phyloP scores from a whole-genome alignment of 441 rosid species.

The Gossypium laxum region DNA sequence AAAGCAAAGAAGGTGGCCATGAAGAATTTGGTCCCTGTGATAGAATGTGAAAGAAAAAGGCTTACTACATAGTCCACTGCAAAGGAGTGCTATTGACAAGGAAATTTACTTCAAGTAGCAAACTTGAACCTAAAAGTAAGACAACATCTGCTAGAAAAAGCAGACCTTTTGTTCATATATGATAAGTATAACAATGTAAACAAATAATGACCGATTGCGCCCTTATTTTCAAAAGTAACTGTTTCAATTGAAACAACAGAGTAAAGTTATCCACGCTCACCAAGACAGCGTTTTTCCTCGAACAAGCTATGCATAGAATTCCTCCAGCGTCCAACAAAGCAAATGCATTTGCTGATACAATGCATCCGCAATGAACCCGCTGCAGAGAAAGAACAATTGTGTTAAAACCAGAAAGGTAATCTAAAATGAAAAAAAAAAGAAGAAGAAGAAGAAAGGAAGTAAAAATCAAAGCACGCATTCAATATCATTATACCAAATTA shows the following conservation, averaged over 20 bases:
- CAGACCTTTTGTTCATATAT: neutral
- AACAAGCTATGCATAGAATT: conserved; percentile 68
- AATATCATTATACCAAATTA: conserved; percentile 5
- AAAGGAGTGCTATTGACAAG: conserved; percentile 5
- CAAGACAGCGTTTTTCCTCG: conserved; percentile 45
- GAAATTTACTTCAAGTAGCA: neutral
- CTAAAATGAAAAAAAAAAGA: neutral
- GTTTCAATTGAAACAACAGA: neutral
- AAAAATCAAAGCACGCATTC: conserved; percentile 6
- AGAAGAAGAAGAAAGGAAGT: neutral
- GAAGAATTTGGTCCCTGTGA: conserved; percentile 51
- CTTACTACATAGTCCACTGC: neutral
- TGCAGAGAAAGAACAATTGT: conserved; percentile 31
- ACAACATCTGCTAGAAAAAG: neutral
- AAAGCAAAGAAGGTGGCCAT: conserved; percentile 39
- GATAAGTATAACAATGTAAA: neutral
- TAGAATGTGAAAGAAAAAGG: conserved; percentile 10
- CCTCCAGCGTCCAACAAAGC: conserved; percentile 85
- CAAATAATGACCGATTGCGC: neutral
- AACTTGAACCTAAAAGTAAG: neutral
- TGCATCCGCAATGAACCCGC: conserved; percentile 93
- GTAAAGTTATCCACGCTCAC: conserved; percentile 34
- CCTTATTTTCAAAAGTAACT: neutral
- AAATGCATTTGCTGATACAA: conserved; percentile 55
- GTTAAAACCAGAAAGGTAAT: conserved; percentile 13